phyloP scores from a whole-genome alignment of 805 yeast species.

The Pichia pseudocactophila region DNA sequence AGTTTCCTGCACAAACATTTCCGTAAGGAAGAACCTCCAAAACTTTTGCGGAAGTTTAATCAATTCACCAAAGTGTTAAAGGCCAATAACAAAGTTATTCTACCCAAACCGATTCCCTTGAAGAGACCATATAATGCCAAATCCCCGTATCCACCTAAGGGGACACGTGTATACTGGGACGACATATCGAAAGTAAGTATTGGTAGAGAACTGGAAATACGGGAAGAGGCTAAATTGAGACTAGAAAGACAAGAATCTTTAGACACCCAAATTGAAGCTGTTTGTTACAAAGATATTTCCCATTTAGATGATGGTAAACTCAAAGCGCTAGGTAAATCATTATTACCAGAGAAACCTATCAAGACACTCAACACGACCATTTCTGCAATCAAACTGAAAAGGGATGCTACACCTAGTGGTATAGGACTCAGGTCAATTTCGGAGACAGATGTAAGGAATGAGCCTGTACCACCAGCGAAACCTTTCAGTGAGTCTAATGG shows the following conservation, averaged over 20 bases:
- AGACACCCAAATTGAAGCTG: constrained; percentile 55
- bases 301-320: constrained; percentile 60
- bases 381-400: neutral
- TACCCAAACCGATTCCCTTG: neutral
- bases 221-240: constrained; percentile 31
- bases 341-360: constrained; percentile 27
- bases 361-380: constrained; percentile 3
- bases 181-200: constrained; percentile 6
- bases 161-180: constrained; percentile 6
- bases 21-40: neutral
- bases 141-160: constrained; percentile 6
- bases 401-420: neutral
- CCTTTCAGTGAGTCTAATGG: no score
- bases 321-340: constrained; percentile 58
- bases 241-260: constrained; percentile 48
- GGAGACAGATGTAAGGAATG: neutral
- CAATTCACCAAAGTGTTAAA: constrained; percentile 1
- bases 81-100: neutral
- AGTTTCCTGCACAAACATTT: neutral
- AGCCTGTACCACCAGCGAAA: neutral
- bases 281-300: constrained; percentile 42
- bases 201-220: constrained; percentile 19
- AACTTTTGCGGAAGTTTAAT: neutral
- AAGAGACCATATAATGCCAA: constrained; percentile 7
- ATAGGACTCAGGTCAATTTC: neutral